Percentiles rank a stretch among this genome's conserved stretches.
phyloP scores from a whole-genome alignment of 129 eudicot genomes.

The Saussurea involucrata region DNA sequence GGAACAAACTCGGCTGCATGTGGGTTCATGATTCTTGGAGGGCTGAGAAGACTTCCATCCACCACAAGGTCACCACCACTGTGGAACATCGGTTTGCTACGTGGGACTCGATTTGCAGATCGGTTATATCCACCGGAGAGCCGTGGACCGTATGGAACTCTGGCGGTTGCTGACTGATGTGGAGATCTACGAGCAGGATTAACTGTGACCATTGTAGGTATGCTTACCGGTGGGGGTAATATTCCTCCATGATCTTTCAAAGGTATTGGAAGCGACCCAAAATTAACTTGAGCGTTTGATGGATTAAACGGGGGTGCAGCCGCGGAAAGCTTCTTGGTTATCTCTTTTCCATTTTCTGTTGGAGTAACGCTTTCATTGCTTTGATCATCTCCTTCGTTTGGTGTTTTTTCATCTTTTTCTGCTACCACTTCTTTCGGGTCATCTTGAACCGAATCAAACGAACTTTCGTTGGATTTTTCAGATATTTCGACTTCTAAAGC shows the following conservation, averaged over 20 bases:
- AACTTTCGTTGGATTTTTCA: slow-evolving; percentile 3
- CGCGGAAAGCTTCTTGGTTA: slow-evolving; percentile 82
- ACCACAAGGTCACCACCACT: slow-evolving; percentile 50
- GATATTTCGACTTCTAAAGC: slow-evolving; percentile 7
- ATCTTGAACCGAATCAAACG: slow-evolving; percentile 25
- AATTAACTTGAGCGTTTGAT: slow-evolving; percentile 58
- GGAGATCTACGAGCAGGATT: slow-evolving; percentile 79
- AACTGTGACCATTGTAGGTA: slow-evolving; percentile 67
- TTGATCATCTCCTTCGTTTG: slow-evolving; percentile 32
- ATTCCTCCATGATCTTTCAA: slow-evolving; percentile 79
- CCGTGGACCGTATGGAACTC: slow-evolving; percentile 97
- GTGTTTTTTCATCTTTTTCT: slow-evolving; percentile 28
- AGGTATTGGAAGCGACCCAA: slow-evolving; percentile 59
- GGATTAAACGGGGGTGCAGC: slow-evolving; percentile 95
- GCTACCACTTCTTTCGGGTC: slow-evolving; percentile 23
- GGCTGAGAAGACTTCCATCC: slow-evolving; percentile 58
- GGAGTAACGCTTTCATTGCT: slow-evolving; percentile 8
- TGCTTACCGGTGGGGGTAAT: slow-evolving; percentile 74
- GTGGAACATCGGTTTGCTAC: slow-evolving; percentile 52
- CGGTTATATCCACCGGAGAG: slow-evolving; percentile 82
- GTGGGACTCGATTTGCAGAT: slow-evolving; percentile 56
- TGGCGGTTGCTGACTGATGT: slow-evolving; percentile 92
- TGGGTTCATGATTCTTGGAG: slow-evolving; percentile 86
- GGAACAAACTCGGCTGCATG: slow-evolving; percentile 96
- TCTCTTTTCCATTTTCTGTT: slow-evolving; percentile 58